A percentile compares a stretch with the other conserved stretches of the same genome.
phyloP scores from a whole-genome alignment of 2,329 filamentous ascomycete genomes.

The Phyllosticta citriasiana region DNA sequence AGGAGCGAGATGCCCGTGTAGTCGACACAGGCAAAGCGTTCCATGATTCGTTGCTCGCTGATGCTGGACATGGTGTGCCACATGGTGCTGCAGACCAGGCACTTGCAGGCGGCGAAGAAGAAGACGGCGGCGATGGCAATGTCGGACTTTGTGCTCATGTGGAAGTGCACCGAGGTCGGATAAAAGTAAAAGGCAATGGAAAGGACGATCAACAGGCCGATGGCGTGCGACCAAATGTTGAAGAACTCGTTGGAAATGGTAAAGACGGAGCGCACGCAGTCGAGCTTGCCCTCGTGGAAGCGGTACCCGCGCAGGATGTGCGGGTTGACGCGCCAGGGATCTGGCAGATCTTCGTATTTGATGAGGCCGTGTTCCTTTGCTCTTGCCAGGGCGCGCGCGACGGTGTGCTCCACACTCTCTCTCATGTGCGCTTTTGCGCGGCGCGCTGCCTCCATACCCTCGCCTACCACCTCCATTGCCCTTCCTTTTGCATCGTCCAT shows the following conservation, averaged over 20 bases:
- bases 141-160: slow-evolving; percentile 74
- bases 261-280: slow-evolving; percentile 77
- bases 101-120: slow-evolving; percentile 93
- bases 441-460: slow-evolving; percentile 71
- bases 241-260: slow-evolving; percentile 83
- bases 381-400: slow-evolving; percentile 64
- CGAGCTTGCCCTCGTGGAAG: slow-evolving; percentile 83
- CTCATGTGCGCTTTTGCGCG: slow-evolving; percentile 57
- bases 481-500: slow-evolving; percentile 69
- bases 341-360: slow-evolving; percentile 78
- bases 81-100: slow-evolving; percentile 84
- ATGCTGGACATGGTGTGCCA: slow-evolving; percentile 99
- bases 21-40: slow-evolving; percentile 93
- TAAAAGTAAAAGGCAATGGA: slow-evolving; percentile 94
- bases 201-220: slow-evolving; percentile 81
- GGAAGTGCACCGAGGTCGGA: slow-evolving; percentile 77
- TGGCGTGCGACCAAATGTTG: slow-evolving; percentile 95
- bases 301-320: slow-evolving; percentile 89
- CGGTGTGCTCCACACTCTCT: slow-evolving; percentile 65
- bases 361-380: slow-evolving; percentile 77
- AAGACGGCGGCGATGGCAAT: slow-evolving; percentile 87
- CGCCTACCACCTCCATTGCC: slow-evolving; percentile 67
- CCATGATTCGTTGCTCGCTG: slow-evolving; percentile 77
- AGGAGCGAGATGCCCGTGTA: slow-evolving; percentile 95
- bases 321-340: slow-evolving; percentile 89